A percentile compares a stretch with the other conserved stretches of the same genome.
These are phyloP conservation scores for Oenanthe javanica DNA, from an alignment of 140 eudicot species.

Conservation along the genomic window DNA sequence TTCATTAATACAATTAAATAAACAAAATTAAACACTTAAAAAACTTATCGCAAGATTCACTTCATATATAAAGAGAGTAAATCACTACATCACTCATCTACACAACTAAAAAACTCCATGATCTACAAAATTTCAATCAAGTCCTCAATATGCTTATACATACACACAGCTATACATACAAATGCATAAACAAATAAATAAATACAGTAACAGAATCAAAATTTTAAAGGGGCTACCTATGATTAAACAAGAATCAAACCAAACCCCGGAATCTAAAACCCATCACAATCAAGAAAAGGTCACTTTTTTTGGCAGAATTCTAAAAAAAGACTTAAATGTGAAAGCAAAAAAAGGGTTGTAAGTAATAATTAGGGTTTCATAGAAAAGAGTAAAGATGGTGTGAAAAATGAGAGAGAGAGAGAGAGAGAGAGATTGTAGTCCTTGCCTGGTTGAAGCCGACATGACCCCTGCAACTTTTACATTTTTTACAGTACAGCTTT, in stretches of 20 bases:
- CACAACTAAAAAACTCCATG: background rate
- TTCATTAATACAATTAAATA: background rate
- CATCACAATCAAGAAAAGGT: background rate
- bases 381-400: slow-evolving; percentile 21
- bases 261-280: slow-evolving; percentile 14
- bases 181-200: background rate
- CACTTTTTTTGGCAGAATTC: slow-evolving; percentile 1
- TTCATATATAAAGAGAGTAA: background rate
- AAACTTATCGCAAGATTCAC: background rate
- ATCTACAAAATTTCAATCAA: background rate
- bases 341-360: background rate
- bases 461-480: slow-evolving; percentile 29
- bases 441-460: slow-evolving; percentile 94
- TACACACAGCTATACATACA: background rate
- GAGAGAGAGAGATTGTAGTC: slow-evolving; percentile 35
- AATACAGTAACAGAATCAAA: background rate
- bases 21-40: background rate
- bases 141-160: background rate
- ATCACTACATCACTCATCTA: background rate
- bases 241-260: background rate
- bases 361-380: slow-evolving; percentile 32
- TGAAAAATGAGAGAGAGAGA: slow-evolving; percentile 6
- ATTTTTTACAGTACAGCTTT: slow-evolving; percentile 22
- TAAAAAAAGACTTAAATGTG: background rate
- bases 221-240: slow-evolving; percentile 8